Base-by-base conservation (phyloP, 768 basidiomycete genomes). In the Floccularia luteovirens region DNA sequence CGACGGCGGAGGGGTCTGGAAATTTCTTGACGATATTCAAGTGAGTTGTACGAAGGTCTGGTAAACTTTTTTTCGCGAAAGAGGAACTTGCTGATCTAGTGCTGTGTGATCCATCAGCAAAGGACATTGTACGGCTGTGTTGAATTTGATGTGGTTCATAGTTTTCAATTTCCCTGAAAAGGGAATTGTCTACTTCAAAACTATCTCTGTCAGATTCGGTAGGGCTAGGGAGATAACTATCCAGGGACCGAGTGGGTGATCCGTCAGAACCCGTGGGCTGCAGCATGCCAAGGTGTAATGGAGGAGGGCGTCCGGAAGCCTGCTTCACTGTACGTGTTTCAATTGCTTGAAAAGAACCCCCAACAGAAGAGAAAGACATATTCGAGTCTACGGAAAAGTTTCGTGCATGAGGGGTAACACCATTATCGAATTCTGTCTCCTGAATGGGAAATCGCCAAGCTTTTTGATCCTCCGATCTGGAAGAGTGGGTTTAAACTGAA, bases 21-120 rank as follows among this genome's bases (percentile, higher is more conserved):
- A 2, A n/a, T 54, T 55, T 54, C 39, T 42, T 47, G 42, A 42
- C 51, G 44, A 63, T 59, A 38, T 62, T 64, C 27, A 71, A 52
- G 33, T 67, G 73, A 22, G 69, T 63, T 12, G 62, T 75, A 20
- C 85, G 74, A 34, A 94, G 64, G 53, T 96, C 90, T 5, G 92
- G 91, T 42, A 94, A 67, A 42, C 89, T 91, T 61, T 92, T 88
- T 67, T 90, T 92, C 24, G 67, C 67, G 2, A 60, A 50, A 37
- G 36, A 20, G 45, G 32, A 30, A 38, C 53, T 60, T 63, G 34
- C 55, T 52, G 39, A 62, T 34, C 16, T 34, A n/a, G n/a, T n/a
- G 20, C 7, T 17, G 32, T 8, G 32, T 14, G 6, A 6, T 7
- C 7, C 32, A 34, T 19, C 32, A 34, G 32, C 32, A 7, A 8